Base-by-base conservation (phyloP, 768 basidiomycete species). In the Psilocybe cyanescens region DNA sequence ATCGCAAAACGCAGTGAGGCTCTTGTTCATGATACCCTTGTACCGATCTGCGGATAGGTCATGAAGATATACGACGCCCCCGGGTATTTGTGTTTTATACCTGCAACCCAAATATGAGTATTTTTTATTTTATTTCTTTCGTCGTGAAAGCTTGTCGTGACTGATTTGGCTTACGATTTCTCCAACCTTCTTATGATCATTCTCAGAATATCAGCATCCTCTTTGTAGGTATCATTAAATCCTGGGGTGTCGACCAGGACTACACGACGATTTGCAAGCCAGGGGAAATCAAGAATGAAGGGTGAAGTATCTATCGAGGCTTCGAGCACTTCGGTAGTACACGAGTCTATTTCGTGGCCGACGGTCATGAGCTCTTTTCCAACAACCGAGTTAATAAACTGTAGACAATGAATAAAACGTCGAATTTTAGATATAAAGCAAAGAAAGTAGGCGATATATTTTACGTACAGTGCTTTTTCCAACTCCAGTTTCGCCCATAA, bases 21-120 rank as follows among this genome's bases (percentile, higher is more conserved):
- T 61, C 6, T 31, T 35, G 14, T n/a, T 11, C 6, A 47, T 30
- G 5, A 47, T 50, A 4, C 48, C 39, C 3, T 49, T 39, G 19
- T 51, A 37, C 3, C 60, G 60, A 49, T 56, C 44, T n/a, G 8
- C 6, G 24, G 55, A 44, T 3, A 61, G 45, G 11, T 57, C 55
- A 7, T 61, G 55, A 14, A 61, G 55, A 35, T 61, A 61, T 4
- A 61, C n/a, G 14, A 61, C 55, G 12, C 60, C 60, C n/a, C 55
- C 49, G 12, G 56, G 45, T 3, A 53, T 46, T 8, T 39, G 24
- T 3, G 4, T 28, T 7, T 51, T 29, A 33, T 61, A 19, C 41
- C 29, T 41, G 31, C 24, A 29, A 6, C 16, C 33, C 8, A 46
- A 31, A 2, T 24, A 37, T 49, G n/a, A 35, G 44, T 24, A 24